These are phyloP conservation scores for Echeveria elegans DNA, from an alignment of 164 flowering plant genomes.

Conservation along the genomic window DNA sequence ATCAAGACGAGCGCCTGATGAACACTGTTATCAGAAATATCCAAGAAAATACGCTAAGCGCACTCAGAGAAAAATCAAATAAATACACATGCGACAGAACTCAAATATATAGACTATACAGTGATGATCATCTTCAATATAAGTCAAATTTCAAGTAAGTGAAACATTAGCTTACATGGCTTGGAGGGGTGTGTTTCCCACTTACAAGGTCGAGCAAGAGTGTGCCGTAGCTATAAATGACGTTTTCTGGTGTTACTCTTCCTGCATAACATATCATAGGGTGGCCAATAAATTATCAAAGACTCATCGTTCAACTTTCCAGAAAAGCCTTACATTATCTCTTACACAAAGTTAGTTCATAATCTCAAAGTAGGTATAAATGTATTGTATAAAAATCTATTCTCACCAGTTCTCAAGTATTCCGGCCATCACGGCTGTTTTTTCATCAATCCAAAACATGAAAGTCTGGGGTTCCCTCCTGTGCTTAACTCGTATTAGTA, in stretches of 20 bases:
- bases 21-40: background rate
- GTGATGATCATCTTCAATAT: background rate
- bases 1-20: constrained; percentile 85
- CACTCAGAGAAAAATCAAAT: background rate
- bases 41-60: background rate
- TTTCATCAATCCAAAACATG: constrained; percentile 91
- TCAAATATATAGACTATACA: background rate
- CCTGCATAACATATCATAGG: constrained; percentile 30
- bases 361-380: no score
- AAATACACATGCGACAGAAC: background rate
- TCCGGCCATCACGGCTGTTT: constrained; percentile 97
- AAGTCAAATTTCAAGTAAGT: background rate
- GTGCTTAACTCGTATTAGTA: constrained; percentile 17
- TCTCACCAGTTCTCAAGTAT: constrained; percentile 69
- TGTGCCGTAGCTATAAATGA: constrained; percentile 91
- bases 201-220: constrained; percentile 93
- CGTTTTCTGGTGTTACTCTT: constrained; percentile 94
- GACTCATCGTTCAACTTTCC: background rate
- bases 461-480: constrained; percentile 80
- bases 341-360: no score
- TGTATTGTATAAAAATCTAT: no score
- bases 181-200: constrained; percentile 99
- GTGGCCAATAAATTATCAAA: background rate
- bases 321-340: background rate
- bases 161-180: constrained; percentile 56